Evolutionary conservation across 257 asterid genomes (phyloP), one percentile per base, ranked within the genome.

Genomic region (Rubia yunnanensis): DNA sequence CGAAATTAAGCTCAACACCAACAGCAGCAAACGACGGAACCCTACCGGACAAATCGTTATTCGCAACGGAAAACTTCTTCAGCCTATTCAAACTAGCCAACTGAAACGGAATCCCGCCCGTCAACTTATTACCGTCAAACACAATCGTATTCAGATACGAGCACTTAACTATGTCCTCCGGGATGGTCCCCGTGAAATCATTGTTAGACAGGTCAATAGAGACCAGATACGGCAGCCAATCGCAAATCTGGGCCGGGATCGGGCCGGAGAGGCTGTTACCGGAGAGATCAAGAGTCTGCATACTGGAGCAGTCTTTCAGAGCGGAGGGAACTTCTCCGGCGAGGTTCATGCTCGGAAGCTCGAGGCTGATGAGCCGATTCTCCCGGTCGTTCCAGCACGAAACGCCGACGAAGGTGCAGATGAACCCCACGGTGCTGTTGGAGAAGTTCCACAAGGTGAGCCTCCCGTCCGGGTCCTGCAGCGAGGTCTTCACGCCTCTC

Each of bases 301-400:
- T 81, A 76, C 80, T 83, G 30, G 55, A 77, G 76, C 98, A 91
- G 61, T 71, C 74, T 83, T 78, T 81, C 32, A 88, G 67, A 18
- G 82, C 73, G 27, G 69, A 73, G 0, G 96, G 90, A 9, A 88
- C 72, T 7, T 24, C 72, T 22, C 96, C 96, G 22, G 69, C 32
- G 62, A 91, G 85, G 64, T 71, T 66, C 75, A 88, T 80, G 26
- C 59, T 85, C 13, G 78, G 77, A 65, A 91, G 91, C 79, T 48
- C 54, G 56, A 91, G 77, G 9, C 79, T 41, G 56, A 79, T 41
- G 46, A 91, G 69, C 18, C 96, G 83, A 50, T 88, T 88, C 57
- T 91, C 98, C 0, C 78, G 74, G 65, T 76, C 79, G 78, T 88
- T 86, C 98, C 98, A 91, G 86, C 98, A 91, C 7, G 76, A 17